phyloP scores from a whole-genome alignment of 2,329 filamentous ascomycete species.

The Teratosphaeria pseudoeucalypti region DNA sequence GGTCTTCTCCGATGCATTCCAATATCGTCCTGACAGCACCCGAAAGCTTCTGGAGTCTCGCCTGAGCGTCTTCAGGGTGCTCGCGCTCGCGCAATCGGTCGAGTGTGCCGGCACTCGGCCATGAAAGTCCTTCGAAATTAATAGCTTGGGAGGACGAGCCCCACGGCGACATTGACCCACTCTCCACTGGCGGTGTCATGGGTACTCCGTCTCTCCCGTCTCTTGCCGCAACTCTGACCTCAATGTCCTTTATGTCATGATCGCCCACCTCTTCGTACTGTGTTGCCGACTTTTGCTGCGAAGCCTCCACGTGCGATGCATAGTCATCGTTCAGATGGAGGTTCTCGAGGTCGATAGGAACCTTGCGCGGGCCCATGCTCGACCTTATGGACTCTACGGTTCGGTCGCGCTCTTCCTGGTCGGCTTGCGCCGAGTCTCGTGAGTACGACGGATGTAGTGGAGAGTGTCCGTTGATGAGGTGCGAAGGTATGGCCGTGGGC shows the following conservation, averaged over 20 bases:
- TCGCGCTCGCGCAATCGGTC: constrained; percentile 22
- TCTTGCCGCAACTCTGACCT: constrained; percentile 29
- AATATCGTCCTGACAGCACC: constrained; percentile 54
- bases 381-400: constrained; percentile 49
- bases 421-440: constrained; percentile 30
- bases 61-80: constrained; percentile 47
- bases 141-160: constrained; percentile 40
- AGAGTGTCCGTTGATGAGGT: constrained; percentile 47
- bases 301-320: not conserved
- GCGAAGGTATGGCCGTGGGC: constrained; percentile 44
- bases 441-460: constrained; percentile 36
- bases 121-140: constrained; percentile 47
- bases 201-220: constrained; percentile 44
- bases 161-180: constrained; percentile 39
- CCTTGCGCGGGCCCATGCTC: constrained; percentile 42
- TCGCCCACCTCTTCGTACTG: constrained; percentile 34
- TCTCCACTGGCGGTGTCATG: constrained; percentile 43
- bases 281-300: constrained; percentile 9
- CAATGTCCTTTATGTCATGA: constrained; percentile 28
- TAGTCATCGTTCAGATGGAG: constrained; percentile 4
- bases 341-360: constrained; percentile 31
- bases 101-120: constrained; percentile 36
- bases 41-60: constrained; percentile 49
- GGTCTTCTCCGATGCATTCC: constrained; percentile 57
- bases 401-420: constrained; percentile 44